Base-by-base conservation (phyloP, 129 eudicot genomes). In the Tagetes patula region DNA sequence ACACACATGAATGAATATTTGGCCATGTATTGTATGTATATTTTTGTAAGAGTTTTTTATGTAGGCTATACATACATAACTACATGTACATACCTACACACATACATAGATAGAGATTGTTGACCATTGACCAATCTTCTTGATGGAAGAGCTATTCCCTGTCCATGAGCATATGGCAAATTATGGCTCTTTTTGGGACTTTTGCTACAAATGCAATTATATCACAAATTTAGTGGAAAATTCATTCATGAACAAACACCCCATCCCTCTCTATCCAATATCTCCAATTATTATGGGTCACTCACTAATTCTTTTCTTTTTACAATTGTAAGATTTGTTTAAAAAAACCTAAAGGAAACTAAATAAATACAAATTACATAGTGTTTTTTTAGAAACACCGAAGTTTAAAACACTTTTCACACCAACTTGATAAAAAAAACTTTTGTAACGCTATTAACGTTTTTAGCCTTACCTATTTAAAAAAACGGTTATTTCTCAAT, bases 41-140 rank as follows among this genome's bases (percentile, higher is more conserved):
- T 64, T 65, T 11, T 65, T 65, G 72, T 75, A 27, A 65, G 79
- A 75, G 27, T 20, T 20, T 74, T 74, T 62, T 74, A 59, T 31
- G 69, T 47, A 5, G 13, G 54, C 43, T 3, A 40, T 52, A 14
- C 32, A 32, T 33, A 33, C 3, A 43, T 42, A 42, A 3, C 42
- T 42, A 43, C 4, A 40, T 5, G 4, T 52, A 56, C 3, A 62
- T 27, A 43, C 8, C 27, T 20, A 20, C 27, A 61, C 36, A 42
- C n/a, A 36, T 67, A 45, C 61, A 69, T 13, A 39, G 53, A 48
- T 60, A 70, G 56, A 77, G 65, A 62, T 32, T 38, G 47, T 77
- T 70, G 82, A 77, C 81, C 81, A 69, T 69, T 69, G 81, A 69
- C 77, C 77, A 61, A 78, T 70, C 81, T 78, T 70, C 82, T 70